A percentile compares a stretch with the other conserved stretches of the same genome.
These are phyloP conservation scores for Akebia trifoliata DNA, from an alignment of 164 flowering plant species.

Conservation along the genomic window DNA sequence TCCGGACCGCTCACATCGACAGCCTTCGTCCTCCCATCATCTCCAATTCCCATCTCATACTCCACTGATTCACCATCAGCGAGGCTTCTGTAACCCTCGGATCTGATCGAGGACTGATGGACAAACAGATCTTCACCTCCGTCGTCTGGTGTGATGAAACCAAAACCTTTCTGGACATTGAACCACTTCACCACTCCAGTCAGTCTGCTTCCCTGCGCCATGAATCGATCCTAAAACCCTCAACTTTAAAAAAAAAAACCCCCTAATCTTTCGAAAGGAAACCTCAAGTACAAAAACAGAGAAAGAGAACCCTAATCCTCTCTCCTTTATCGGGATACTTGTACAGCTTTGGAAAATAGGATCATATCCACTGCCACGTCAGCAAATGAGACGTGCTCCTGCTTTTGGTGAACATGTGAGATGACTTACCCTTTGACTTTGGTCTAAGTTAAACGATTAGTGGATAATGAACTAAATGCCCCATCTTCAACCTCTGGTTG, in stretches of 20 bases:
- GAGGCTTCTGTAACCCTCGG: conserved; percentile 57
- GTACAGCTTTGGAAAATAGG: no score
- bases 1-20: conserved; percentile 57
- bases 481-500: no score
- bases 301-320: neutral
- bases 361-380: no score
- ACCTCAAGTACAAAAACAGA: neutral
- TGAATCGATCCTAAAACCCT: neutral
- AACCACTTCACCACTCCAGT: conserved; percentile 49
- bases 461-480: no score
- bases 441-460: no score
- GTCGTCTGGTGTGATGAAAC: conserved; percentile 60
- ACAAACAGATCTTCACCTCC: conserved; percentile 71
- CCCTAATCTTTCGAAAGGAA: neutral
- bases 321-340: no score
- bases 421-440: no score
- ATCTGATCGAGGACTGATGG: conserved; percentile 57
- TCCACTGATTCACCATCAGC: conserved; percentile 54
- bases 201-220: conserved; percentile 32
- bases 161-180: conserved; percentile 52
- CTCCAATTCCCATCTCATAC: conserved; percentile 33
- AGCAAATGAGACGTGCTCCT: no score
- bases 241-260: neutral
- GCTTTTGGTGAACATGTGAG: no score
- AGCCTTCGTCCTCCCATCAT: conserved; percentile 51